Evolutionary conservation across 441 rosid species (phyloP).

Genomic region (Hura crepitans): DNA sequence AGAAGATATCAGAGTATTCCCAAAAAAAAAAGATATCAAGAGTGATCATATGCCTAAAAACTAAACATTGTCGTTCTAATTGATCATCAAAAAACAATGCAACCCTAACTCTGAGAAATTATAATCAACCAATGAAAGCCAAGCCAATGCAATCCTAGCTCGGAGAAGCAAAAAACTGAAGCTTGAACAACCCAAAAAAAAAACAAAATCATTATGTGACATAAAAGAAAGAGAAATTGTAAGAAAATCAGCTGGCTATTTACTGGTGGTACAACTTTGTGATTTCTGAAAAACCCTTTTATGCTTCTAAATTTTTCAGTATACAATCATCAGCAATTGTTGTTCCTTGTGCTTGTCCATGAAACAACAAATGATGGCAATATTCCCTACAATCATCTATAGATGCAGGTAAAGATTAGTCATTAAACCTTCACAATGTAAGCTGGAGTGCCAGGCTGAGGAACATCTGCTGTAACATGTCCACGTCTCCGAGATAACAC

Average conservation of each 20-base stretch:
- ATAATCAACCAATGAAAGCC: background rate
- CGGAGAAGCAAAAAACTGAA: background rate
- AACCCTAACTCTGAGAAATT: background rate
- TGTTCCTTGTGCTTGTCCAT: background rate
- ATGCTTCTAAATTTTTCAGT: conserved; percentile 2
- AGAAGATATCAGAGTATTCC: background rate
- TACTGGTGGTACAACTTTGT: background rate
- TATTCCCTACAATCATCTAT: background rate
- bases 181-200: background rate
- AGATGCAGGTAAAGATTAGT: conserved; percentile 18
- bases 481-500: conserved; percentile 98
- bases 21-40: background rate
- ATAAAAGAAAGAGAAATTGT: background rate
- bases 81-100: background rate
- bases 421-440: conserved; percentile 78
- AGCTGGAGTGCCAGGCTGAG: conserved; percentile 95
- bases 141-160: background rate
- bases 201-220: no score
- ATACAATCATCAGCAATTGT: conserved; percentile 2
- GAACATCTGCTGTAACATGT: conserved; percentile 95
- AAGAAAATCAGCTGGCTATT: background rate
- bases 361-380: background rate
- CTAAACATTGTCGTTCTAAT: no score
- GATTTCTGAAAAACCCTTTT: background rate
- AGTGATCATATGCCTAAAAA: background rate